Evolutionary conservation across 1,139 yeast genomes (phyloP), one percentile per base, ranked within the genome.

Genomic region (Suhomyces ambrosiae): DNA sequence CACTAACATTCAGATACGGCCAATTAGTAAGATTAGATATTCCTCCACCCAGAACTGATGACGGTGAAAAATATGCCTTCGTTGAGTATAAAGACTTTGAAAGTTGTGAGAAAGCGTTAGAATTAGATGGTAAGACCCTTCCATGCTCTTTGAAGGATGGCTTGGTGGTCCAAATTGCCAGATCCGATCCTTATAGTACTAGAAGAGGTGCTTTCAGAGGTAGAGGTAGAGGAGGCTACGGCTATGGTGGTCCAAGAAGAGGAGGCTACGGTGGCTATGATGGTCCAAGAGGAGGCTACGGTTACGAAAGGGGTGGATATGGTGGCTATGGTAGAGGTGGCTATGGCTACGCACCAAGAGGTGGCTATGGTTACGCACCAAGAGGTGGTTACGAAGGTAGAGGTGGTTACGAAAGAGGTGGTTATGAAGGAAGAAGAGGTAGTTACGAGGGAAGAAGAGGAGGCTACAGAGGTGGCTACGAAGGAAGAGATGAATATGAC

Each of bases 1-100:
- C 5, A 53, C 57, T 52, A 49, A 47, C 54, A 17, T 32, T 33
- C 38, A 80, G 86, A 57, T 79, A 59, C 49, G 89, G 89, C 32
- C 76, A 76, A 47, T 64, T 82, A 35, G 79, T 80, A 38, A 73
- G 86, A 58, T 78, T 83, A 44, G 86, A 79, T 50, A 79, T 82
- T 40, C 84, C 87, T 24, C 86, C 87, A 37, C 83, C 87, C 40
- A 74, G 82, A 59, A 69, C 77, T 19, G 76, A 76, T 41, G 81
- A 77, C 44, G 81, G 83, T 32, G 72, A 79, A 49, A 81, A 82
- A 48, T 82, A 73, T 52, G 89, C 88, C n/a, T 83, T 82, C 60
- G 87, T 83, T 23, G 87, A 82, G 54, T 83, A 73, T 54, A 76
- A 77, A 51, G 75, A 70, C 40, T 58, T 66, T 13, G 77, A 77